Percentiles rank a stretch among this genome's conserved stretches.
phyloP scores from a whole-genome alignment of 1,284 basidiomycete species.

The Melampsora larici-populina region DNA sequence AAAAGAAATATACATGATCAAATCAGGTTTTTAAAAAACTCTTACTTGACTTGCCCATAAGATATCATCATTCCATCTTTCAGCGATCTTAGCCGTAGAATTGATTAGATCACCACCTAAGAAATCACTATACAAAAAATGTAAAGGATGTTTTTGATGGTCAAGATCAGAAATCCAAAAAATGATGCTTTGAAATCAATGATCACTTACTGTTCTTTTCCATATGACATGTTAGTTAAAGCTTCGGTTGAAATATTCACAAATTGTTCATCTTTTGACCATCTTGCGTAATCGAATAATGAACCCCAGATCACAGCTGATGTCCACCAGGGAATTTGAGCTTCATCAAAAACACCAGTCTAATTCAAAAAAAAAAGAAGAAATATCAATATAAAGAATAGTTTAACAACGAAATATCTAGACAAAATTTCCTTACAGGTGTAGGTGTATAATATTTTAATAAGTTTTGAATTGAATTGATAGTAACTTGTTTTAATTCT shows the following conservation, averaged over 20 bases:
- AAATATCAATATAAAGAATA: background rate
- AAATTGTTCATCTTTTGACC: background rate
- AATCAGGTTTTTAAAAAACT: background rate
- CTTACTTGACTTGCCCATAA: conserved; percentile 2
- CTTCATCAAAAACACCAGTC: background rate
- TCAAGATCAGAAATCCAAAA: too few relatives aligned
- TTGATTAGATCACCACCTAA: background rate
- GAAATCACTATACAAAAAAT: background rate
- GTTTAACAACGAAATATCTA: background rate
- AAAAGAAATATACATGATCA: background rate
- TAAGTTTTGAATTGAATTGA: background rate
- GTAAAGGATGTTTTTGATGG: too few relatives aligned
- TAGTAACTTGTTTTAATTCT: background rate
- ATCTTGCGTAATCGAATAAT: background rate
- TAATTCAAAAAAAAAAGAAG: too few relatives aligned
- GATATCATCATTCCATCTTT: conserved; percentile 2
- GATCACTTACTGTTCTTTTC: conserved; percentile 3
- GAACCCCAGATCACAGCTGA: background rate
- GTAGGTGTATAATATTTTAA: background rate
- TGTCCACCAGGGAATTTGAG: background rate
- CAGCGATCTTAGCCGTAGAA: background rate
- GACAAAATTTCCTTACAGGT: background rate
- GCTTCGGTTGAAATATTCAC: background rate
- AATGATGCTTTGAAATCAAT: too few relatives aligned
- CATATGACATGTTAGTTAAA: background rate